Evolutionary conservation across 495 filamentous ascomycete genomes (phyloP), one percentile per base, ranked within the genome.

Genomic region (Lasiosphaeriaceae sp.): DNA sequence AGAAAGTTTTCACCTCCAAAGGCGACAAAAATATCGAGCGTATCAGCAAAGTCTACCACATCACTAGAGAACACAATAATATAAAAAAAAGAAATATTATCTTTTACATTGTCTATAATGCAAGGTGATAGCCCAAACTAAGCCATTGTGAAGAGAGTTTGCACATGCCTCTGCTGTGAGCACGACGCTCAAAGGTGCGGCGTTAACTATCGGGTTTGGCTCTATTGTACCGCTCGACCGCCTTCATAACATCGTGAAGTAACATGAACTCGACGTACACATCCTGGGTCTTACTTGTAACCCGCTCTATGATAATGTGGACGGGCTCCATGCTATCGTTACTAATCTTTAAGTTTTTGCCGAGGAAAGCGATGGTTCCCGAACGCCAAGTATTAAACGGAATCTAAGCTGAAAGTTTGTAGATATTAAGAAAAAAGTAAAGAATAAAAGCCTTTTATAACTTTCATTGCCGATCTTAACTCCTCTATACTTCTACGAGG

Each of bases 301-400:
- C 74, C 8, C 88, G 85, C 50, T 93, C 90, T 87, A 94, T 90
- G 60, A 91, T 88, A 57, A 94, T 90, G 61, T 94, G 90, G 11
- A 92, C 72, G 0, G 87, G 77, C 50, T 83, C 84, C 6, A 85
- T 76, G 2, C 69, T 60, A 45, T 83, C 80, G 44, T 75, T 73
- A 29, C 86, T 69, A 35, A 89, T 71, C 16, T 75, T 78, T 0
- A 85, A 80, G 56, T 80, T 80, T n/a, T 81, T 80, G n/a, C 88
- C 88, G 11, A 91, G 70, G 63, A 90, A 82, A 12, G 87, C 84
- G 31, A 81, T 70, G 21, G 92, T 77, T 58, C 91, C 87, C 8
- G 79, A 59, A n/a, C 85, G 86, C 3, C 80, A 85, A 31, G 87
- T 74, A 2, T 72, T 67, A 59, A 86, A 93, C 0, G 89, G 89